A percentile compares a stretch with the other conserved stretches of the same genome.
Conservation (phyloP, 805 yeast genomes). For the Blastobotrys americana region DNA sequence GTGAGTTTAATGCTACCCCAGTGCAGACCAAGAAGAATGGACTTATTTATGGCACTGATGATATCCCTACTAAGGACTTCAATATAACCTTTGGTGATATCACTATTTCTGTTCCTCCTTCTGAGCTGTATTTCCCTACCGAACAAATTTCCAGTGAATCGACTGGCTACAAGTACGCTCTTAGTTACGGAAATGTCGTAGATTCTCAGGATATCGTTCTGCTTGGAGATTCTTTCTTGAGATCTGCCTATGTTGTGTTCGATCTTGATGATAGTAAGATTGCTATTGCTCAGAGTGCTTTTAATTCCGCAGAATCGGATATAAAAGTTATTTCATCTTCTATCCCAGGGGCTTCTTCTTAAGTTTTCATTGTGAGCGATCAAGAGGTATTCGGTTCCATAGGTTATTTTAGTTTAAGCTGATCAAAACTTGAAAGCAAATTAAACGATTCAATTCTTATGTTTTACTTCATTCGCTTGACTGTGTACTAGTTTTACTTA, state of each 20-base stretch:
- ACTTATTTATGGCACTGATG: slow-evolving; percentile 1
- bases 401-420: no score
- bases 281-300: slow-evolving; percentile 46
- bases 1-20: slow-evolving; percentile 32
- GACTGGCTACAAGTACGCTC: slow-evolving; percentile 9
- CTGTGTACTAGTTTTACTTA: no score
- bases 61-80: neutral
- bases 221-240: slow-evolving; percentile 46
- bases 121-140: slow-evolving; percentile 18
- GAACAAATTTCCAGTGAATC: slow-evolving; percentile 3
- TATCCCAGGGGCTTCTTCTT: neutral
- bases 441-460: no score
- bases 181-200: slow-evolving; percentile 15
- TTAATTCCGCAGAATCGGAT: slow-evolving; percentile 9
- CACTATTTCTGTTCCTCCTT: slow-evolving; percentile 19
- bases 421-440: no score
- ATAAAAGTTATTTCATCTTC: neutral
- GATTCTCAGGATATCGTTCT: slow-evolving; percentile 16
- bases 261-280: slow-evolving; percentile 52
- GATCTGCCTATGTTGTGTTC: slow-evolving; percentile 57
- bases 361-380: no score
- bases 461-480: no score
- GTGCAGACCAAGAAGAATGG: neutral
- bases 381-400: no score
- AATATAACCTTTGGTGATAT: slow-evolving; percentile 11